Conservation (phyloP, 2,329 filamentous ascomycete species). For the Penicillium sp. region DNA sequence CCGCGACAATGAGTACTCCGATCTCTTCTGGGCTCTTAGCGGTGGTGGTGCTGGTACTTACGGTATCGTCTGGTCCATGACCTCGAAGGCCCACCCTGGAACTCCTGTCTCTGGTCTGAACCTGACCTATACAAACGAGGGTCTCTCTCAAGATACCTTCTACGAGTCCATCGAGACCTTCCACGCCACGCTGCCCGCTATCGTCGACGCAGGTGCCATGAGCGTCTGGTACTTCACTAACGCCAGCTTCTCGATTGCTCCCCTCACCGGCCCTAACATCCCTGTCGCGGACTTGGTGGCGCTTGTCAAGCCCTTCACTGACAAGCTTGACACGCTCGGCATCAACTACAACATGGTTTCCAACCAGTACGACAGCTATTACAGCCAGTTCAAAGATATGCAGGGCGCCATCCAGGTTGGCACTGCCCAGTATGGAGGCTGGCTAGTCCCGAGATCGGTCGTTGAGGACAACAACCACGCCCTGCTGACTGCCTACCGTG, state of each 20-base stretch:
- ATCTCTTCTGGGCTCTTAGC: constrained; percentile 23
- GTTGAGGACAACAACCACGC: constrained; percentile 31
- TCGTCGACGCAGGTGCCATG: constrained; percentile 52
- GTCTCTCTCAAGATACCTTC: constrained; percentile 45
- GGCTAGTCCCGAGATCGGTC: constrained; percentile 37
- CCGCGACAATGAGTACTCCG: constrained; percentile 15
- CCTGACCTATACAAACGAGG: constrained; percentile 40
- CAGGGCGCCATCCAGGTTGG: constrained; percentile 31
- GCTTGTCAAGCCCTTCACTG: constrained; percentile 48
- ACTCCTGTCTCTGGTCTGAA: constrained; percentile 44
- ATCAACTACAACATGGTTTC: constrained; percentile 33
- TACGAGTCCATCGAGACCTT: constrained; percentile 51
- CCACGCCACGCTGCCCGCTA: constrained; percentile 47
- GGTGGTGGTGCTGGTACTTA: constrained; percentile 51
- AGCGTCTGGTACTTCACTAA: constrained; percentile 52
- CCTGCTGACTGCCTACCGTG: constrained; percentile 32
- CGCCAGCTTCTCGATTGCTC: constrained; percentile 48
- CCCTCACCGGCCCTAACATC: constrained; percentile 50
- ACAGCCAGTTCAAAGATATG: constrained; percentile 33
- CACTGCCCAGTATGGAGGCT: constrained; percentile 39
- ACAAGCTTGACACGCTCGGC: constrained; percentile 36
- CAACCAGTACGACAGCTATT: constrained; percentile 32
- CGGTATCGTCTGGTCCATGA: constrained; percentile 57
- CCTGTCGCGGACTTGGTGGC: constrained; percentile 42
- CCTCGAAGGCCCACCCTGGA: constrained; percentile 51